phyloP scores from a whole-genome alignment of 192 early-diverging fungal genomes.

The Anaeromyces robustus region DNA sequence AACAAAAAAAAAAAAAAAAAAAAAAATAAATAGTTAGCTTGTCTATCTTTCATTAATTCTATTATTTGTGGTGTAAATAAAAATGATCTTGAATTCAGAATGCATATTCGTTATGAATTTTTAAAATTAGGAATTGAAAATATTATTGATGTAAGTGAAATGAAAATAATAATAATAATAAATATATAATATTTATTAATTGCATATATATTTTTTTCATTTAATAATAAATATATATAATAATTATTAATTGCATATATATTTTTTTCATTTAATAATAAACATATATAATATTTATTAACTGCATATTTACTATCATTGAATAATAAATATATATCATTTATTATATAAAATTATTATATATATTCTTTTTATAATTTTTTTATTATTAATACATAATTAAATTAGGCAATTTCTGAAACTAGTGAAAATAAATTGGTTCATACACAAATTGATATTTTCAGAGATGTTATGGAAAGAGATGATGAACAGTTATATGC shows the following conservation, averaged over 20 bases:
- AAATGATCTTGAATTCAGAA: constrained; percentile 19
- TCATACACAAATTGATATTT: constrained; percentile 36
- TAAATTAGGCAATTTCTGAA: constrained; percentile 2
- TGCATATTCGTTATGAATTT: constrained; percentile 36
- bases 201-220: too few species aligned
- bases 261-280: too few species aligned
- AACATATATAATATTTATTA: too few species aligned
- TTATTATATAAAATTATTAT: too few species aligned
- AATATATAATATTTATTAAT: too few species aligned
- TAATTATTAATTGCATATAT: too few species aligned
- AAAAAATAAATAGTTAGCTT: background rate
- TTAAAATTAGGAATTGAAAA: constrained; percentile 23
- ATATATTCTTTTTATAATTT: too few species aligned
- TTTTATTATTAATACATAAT: background rate
- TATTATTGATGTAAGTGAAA: constrained; percentile 21
- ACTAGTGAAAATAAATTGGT: constrained; percentile 26
- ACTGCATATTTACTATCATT: too few species aligned
- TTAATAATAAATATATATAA: too few species aligned
- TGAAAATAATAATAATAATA: background rate
- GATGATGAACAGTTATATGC: constrained; percentile 24
- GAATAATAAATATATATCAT: too few species aligned
- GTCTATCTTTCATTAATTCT: background rate
- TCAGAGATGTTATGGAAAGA: constrained; percentile 24
- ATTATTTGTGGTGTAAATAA: constrained; percentile 5
- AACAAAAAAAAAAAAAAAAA: background rate